phyloP scores from a whole-genome alignment of 2,329 filamentous ascomycete genomes.

The Microcera coccophila region DNA sequence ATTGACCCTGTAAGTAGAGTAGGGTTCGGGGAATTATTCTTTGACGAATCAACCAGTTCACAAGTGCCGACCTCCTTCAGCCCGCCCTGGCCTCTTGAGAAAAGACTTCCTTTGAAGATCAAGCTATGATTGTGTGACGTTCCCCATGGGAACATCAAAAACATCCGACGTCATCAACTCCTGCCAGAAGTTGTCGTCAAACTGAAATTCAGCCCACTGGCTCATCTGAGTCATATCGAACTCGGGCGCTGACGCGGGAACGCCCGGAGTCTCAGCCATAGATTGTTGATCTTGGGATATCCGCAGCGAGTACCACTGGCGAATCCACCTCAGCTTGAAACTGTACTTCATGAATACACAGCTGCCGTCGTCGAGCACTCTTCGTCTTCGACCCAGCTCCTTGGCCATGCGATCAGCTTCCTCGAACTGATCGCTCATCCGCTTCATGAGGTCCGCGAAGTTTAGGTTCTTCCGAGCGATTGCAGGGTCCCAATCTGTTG shows the following conservation, averaged over 20 bases:
- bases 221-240: conserved; percentile 9
- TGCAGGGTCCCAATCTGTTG: conserved; percentile 34
- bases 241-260: conserved; percentile 13
- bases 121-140: too few relatives aligned
- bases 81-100: too few relatives aligned
- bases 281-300: conserved; percentile 13
- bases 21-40: background rate
- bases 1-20: too few relatives aligned
- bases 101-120: too few relatives aligned
- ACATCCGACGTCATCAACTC: conserved; percentile 24
- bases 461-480: conserved; percentile 33
- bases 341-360: conserved; percentile 30
- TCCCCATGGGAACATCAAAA: conserved; percentile 6
- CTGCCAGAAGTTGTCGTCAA: conserved; percentile 30
- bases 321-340: conserved; percentile 38
- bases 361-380: conserved; percentile 29
- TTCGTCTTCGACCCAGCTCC: conserved; percentile 19
- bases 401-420: conserved; percentile 28
- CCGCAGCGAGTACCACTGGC: conserved; percentile 36
- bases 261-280: background rate
- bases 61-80: background rate
- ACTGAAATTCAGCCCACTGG: conserved; percentile 18
- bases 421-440: conserved; percentile 30
- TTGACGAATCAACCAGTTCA: background rate
- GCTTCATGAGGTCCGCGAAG: conserved; percentile 26